Base-by-base conservation (phyloP, 768 basidiomycete species). In the Fomitopsis serialis region DNA sequence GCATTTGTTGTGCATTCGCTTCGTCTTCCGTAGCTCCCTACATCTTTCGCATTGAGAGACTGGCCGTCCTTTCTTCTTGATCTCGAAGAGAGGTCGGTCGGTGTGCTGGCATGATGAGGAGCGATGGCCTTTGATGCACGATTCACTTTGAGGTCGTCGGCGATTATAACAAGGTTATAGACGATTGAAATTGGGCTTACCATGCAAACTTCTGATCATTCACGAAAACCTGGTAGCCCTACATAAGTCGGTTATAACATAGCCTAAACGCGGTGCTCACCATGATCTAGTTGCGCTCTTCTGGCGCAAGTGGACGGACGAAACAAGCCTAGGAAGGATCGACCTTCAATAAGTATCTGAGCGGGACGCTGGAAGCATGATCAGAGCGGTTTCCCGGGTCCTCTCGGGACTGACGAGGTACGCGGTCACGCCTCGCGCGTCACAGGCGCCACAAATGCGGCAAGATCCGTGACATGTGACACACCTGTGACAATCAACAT, bases 101-200 rank as follows among this genome's bases (percentile, higher is more conserved):
- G 83, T 83, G 65, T 97, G 94, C 45, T 80, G 79, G 67, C 94
- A 97, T 13, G 82, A 82, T 2, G 92, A 92, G 12, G 93, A 94
- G 50, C 94, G 84, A 64, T 97, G 93, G 0, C 94, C 94, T 71
- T 94, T 94, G 66, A 95, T 94, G 69, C 94, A 97, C 12, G 91
- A 87, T 74, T 88, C 89, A 69, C 93, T 94, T 62, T 21, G 32
- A 34, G 47, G 37, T 34, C 17, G 21, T 40, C 17, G 21, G 29
- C 17, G 36, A 35, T 13, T 11, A 42, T 24, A 9, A 10, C 32
- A 23, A 13, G 32, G 25, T 21, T 12, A 15, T 27, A 22, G 42
- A 37, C 32, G 37, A 32, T 50, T 5, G 25, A 54, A 29, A 36
- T 42, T n/a, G 46, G 29, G 66, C 73, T 34, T 63, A 89, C 89